Conservation (phyloP, 495 filamentous ascomycete genomes). For the Aspergillus sclerotioniger region DNA sequence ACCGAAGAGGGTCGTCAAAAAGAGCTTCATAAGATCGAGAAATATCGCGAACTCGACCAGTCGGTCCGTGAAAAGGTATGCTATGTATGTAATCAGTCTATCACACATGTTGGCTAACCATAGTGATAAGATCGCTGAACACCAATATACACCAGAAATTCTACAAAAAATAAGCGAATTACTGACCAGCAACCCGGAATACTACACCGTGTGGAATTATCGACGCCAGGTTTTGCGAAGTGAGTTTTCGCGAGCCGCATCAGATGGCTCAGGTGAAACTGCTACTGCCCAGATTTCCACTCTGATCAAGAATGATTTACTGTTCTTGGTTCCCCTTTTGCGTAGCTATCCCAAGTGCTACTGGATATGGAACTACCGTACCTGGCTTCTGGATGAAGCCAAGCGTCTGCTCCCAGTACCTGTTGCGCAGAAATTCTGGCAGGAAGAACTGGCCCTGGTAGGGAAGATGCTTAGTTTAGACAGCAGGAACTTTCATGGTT, state of each 20-base stretch:
- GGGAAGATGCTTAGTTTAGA: slow-evolving; percentile 84
- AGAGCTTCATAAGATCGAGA: slow-evolving; percentile 73
- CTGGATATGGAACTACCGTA: slow-evolving; percentile 98
- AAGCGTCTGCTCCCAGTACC: slow-evolving; percentile 55
- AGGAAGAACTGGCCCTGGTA: slow-evolving; percentile 75
- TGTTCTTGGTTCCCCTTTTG: slow-evolving; percentile 79
- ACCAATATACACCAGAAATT: slow-evolving; percentile 61
- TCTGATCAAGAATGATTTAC: slow-evolving; percentile 66
- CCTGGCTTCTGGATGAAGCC: slow-evolving; percentile 77
- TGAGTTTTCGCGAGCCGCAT: slow-evolving; percentile 37
- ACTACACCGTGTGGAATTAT: slow-evolving; percentile 98
- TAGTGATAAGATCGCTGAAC: slow-evolving; percentile 46
- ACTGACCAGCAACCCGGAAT: slow-evolving; percentile 87
- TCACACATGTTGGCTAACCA: background rate
- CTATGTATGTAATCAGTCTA: background rate
- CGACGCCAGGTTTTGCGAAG: slow-evolving; percentile 65
- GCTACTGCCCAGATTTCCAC: slow-evolving; percentile 35
- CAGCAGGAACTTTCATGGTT: slow-evolving; percentile 93
- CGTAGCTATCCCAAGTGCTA: slow-evolving; percentile 93
- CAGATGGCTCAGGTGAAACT: slow-evolving; percentile 19
- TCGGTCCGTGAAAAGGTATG: slow-evolving; percentile 60
- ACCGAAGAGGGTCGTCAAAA: slow-evolving; percentile 63
- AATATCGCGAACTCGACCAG: slow-evolving; percentile 71
- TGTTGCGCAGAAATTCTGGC: slow-evolving; percentile 67
- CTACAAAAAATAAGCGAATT: slow-evolving; percentile 77